These are phyloP conservation scores for Tilletia horrida DNA, from an alignment of 1,284 basidiomycete species.

Conservation along the genomic window DNA sequence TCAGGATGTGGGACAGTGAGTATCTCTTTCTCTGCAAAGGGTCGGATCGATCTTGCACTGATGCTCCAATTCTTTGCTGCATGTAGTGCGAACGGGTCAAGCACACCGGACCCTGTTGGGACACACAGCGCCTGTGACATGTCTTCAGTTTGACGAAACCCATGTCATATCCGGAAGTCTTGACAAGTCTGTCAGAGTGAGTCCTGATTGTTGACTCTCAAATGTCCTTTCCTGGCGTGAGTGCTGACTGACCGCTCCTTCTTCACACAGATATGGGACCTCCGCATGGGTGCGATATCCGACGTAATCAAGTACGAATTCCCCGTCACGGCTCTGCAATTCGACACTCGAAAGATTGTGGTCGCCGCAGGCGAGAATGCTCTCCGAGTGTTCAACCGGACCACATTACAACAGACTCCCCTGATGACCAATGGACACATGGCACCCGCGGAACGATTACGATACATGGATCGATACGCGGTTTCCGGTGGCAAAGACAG, in stretches of 20 bases:
- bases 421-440: slow-evolving; percentile 86
- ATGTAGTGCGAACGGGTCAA: slow-evolving; percentile 83
- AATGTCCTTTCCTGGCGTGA: neutral
- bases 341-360: slow-evolving; percentile 86
- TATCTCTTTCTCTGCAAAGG: neutral
- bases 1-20: slow-evolving; percentile 91
- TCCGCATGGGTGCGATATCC: slow-evolving; percentile 79
- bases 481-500: slow-evolving; percentile 85
- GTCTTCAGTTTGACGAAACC: slow-evolving; percentile 92
- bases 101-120: slow-evolving; percentile 88
- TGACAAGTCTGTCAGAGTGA: slow-evolving; percentile 68
- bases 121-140: slow-evolving; percentile 89
- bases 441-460: slow-evolving; percentile 78
- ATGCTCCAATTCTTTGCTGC: slow-evolving; percentile 17
- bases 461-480: slow-evolving; percentile 95
- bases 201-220: neutral
- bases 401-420: slow-evolving; percentile 80
- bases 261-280: slow-evolving; percentile 69
- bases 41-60: no score
- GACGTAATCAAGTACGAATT: slow-evolving; percentile 90
- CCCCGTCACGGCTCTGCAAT: slow-evolving; percentile 86
- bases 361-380: slow-evolving; percentile 91
- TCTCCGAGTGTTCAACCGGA: slow-evolving; percentile 93
- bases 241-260: slow-evolving; percentile 17
- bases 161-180: slow-evolving; percentile 87